Conservation (phyloP, 768 basidiomycete genomes). For the Candolleomyces aberdarensis region DNA sequence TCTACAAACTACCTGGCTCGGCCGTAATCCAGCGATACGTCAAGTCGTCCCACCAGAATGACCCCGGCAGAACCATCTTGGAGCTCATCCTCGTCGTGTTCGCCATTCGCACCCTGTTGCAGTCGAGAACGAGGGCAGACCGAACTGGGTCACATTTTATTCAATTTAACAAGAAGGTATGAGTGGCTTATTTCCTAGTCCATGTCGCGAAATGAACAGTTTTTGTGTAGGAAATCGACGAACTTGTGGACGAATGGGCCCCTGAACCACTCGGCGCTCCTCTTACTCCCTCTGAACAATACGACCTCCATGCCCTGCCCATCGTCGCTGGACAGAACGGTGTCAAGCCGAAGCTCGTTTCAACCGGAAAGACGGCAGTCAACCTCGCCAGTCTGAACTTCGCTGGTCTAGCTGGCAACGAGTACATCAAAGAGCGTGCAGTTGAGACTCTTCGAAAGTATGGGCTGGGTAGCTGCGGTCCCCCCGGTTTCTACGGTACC, state of each 20-base stretch:
- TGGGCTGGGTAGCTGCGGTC: slow-evolving; percentile 93
- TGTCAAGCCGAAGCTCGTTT: slow-evolving; percentile 75
- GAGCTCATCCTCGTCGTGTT: slow-evolving; percentile 88
- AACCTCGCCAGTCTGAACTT: slow-evolving; percentile 94
- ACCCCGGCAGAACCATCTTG: slow-evolving; percentile 87
- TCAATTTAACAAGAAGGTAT: slow-evolving; percentile 84
- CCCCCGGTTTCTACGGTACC: slow-evolving; percentile 96
- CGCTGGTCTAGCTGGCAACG: slow-evolving; percentile 84
- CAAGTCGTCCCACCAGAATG: slow-evolving; percentile 92
- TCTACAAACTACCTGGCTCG: slow-evolving; percentile 78
- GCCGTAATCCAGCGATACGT: slow-evolving; percentile 87
- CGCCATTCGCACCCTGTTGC: slow-evolving; percentile 85
- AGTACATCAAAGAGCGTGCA: slow-evolving; percentile 80
- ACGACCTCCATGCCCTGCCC: slow-evolving; percentile 73
- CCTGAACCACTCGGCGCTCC: slow-evolving; percentile 81
- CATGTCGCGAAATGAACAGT: background rate
- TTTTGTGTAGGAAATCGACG: slow-evolving; percentile 80
- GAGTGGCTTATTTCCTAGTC: slow-evolving; percentile 12
- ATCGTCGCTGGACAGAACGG: slow-evolving; percentile 79
- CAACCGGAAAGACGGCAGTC: slow-evolving; percentile 67
- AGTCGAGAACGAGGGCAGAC: slow-evolving; percentile 86
- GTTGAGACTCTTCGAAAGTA: slow-evolving; percentile 84
- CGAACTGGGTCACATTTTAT: slow-evolving; percentile 75
- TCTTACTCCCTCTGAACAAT: slow-evolving; percentile 53
- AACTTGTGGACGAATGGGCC: slow-evolving; percentile 92